Conservation (phyloP, 441 rosid genomes). For the Bruguiera hainesii region DNA sequence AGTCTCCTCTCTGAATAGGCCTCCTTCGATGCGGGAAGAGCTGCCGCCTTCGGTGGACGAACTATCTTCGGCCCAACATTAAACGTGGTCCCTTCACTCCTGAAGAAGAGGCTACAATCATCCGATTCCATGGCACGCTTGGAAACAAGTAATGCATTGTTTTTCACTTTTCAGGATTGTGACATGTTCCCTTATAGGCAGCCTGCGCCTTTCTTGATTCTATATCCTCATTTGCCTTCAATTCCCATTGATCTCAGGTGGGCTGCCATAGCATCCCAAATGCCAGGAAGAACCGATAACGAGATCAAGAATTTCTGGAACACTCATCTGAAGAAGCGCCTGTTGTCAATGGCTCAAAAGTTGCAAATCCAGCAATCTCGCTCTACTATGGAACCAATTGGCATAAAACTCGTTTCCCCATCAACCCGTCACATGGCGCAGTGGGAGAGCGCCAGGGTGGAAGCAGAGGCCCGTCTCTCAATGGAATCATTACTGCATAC, state of each 20-base stretch:
- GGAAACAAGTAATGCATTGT: conserved; percentile 40
- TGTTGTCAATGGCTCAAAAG: conserved; percentile 8
- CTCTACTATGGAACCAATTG: conserved; percentile 13
- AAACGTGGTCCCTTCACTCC: conserved; percentile 43
- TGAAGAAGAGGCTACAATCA: conserved; percentile 38
- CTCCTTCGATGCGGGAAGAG: conserved; percentile 50
- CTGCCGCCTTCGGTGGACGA: conserved; percentile 49
- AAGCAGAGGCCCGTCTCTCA: conserved; percentile 41
- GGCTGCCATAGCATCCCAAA: conserved; percentile 46
- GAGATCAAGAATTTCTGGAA: conserved; percentile 55
- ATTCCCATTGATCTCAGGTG: conserved; percentile 26
- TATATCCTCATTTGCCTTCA: neutral
- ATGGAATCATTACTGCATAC: conserved; percentile 21
- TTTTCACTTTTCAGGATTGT: too few species aligned
- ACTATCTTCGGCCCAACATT: conserved; percentile 49
- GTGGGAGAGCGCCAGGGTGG: conserved; percentile 40
- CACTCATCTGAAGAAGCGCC: conserved; percentile 40
- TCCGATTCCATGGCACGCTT: conserved; percentile 35
- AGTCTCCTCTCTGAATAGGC: conserved; percentile 18
- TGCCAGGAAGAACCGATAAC: conserved; percentile 51
- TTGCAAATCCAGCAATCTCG: conserved; percentile 7
- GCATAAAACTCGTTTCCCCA: conserved; percentile 18
- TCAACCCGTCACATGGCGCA: conserved; percentile 30
- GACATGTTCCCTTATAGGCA: too few species aligned
- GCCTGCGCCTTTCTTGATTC: too few species aligned